Evolutionary conservation across 2,329 filamentous ascomycete species (phyloP).

Genomic region (Fusarium sp.): DNA sequence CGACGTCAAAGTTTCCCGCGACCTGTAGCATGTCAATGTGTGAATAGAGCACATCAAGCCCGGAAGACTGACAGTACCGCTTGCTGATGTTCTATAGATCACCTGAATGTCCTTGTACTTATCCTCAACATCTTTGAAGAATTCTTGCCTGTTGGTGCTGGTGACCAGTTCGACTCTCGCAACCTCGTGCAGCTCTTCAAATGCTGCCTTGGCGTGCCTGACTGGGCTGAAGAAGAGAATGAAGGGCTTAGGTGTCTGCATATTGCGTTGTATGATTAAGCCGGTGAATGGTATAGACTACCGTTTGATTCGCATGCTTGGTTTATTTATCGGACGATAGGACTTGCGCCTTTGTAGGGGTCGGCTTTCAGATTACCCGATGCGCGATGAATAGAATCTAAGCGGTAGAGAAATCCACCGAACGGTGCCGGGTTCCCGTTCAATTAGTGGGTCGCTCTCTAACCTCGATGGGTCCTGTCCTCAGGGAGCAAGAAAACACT

Average conservation of each 20-base stretch:
- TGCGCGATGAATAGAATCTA: too few species aligned
- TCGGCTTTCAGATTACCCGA: too few species aligned
- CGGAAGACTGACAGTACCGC: slow-evolving; percentile 9
- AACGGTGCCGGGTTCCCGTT: too few species aligned
- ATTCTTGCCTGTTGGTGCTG: slow-evolving; percentile 25
- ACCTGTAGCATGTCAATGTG: background rate
- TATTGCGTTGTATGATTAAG: background rate
- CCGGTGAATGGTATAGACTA: too few species aligned
- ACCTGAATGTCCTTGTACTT: slow-evolving; percentile 33
- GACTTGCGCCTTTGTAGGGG: too few species aligned
- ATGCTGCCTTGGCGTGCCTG: slow-evolving; percentile 20
- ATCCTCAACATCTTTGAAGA: slow-evolving; percentile 30
- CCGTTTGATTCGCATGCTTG: too few species aligned
- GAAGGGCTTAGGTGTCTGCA: slow-evolving; percentile 20
- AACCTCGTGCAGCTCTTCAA: slow-evolving; percentile 18
- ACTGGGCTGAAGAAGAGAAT: slow-evolving; percentile 41
- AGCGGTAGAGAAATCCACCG: too few species aligned
- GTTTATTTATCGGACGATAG: too few species aligned
- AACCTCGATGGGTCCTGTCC: too few species aligned
- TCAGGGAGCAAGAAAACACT: too few species aligned
- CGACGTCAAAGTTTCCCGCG: slow-evolving; percentile 27
- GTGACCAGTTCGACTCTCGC: slow-evolving; percentile 32
- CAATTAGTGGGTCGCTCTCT: too few species aligned
- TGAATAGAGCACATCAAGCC: background rate
- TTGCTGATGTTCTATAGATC: slow-evolving; percentile 42